A percentile compares a stretch with the other conserved stretches of the same genome.
These are phyloP conservation scores for Neurospora sp. DNA, from an alignment of 495 filamentous ascomycete species.

Conservation along the genomic window DNA sequence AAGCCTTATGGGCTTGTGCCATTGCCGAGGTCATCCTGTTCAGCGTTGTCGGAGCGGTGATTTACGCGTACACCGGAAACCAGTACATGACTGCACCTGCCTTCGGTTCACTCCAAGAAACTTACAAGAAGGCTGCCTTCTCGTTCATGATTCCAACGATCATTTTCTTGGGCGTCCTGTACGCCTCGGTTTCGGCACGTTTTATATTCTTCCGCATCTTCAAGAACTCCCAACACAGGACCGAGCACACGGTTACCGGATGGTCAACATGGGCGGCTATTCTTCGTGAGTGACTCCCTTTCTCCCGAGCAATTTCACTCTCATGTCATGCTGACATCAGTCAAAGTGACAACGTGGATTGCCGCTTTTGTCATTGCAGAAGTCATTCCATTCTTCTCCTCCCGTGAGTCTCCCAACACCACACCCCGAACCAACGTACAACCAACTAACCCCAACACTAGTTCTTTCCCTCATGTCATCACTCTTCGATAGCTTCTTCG, in stretches of 20 bases:
- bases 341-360: conserved; percentile 55
- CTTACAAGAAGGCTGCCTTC: conserved; percentile 75
- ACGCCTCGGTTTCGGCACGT: conserved; percentile 76
- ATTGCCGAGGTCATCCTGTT: conserved; percentile 78
- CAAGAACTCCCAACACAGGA: conserved; percentile 64
- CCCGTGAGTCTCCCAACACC: conserved; percentile 27
- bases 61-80: conserved; percentile 74
- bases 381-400: conserved; percentile 85
- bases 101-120: conserved; percentile 64
- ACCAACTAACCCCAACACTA: conserved; percentile 1
- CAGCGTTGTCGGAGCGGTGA: conserved; percentile 59
- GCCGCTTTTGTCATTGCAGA: conserved; percentile 76
- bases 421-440: not conserved
- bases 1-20: conserved; percentile 78
- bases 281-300: conserved; percentile 28
- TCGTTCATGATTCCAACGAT: conserved; percentile 89
- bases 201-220: conserved; percentile 85
- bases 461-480: conserved; percentile 78
- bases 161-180: conserved; percentile 81
- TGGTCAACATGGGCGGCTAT: conserved; percentile 72
- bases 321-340: conserved; percentile 9
- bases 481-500: conserved; percentile 86
- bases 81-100: conserved; percentile 75
- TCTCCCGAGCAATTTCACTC: not conserved
- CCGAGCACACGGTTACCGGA: conserved; percentile 67